Conservation (phyloP, 257 asterid species). For the Solanum peruvianum region DNA sequence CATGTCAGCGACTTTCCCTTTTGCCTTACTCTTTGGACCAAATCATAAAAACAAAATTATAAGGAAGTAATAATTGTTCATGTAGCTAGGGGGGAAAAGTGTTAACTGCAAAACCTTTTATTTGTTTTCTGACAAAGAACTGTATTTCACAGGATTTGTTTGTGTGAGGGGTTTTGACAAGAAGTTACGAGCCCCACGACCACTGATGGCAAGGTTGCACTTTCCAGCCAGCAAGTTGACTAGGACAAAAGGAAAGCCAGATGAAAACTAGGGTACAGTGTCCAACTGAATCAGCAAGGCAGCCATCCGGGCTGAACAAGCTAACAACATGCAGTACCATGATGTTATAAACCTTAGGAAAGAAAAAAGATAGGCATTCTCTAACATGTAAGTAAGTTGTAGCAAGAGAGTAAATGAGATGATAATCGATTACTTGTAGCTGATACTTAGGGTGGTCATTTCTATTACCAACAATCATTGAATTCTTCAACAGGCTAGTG, state of each 20-base stretch:
- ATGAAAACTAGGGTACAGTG: slow-evolving; percentile 20
- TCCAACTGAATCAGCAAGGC: slow-evolving; percentile 3
- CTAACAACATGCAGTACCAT: neutral
- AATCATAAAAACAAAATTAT: neutral
- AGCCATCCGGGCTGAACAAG: neutral
- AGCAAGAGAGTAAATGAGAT: neutral
- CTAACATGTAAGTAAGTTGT: neutral
- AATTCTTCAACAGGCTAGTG: neutral
- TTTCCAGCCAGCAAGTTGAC: slow-evolving; percentile 71
- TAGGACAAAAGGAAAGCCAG: slow-evolving; percentile 43
- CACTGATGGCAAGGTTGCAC: slow-evolving; percentile 83
- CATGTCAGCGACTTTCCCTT: neutral
- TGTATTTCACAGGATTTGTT: slow-evolving; percentile 59
- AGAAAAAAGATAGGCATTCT: neutral
- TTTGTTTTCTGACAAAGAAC: neutral
- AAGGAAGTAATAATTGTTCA: neutral
- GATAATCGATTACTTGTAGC: neutral
- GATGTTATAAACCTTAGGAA: neutral
- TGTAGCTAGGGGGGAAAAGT: neutral
- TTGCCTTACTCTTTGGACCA: neutral
- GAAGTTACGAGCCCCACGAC: slow-evolving; percentile 72
- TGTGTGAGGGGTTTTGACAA: slow-evolving; percentile 94
- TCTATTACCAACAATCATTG: neutral
- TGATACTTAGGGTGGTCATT: neutral
- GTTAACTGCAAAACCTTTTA: neutral